Base-by-base conservation (phyloP, 805 yeast species). In the Lachancea cidri region DNA sequence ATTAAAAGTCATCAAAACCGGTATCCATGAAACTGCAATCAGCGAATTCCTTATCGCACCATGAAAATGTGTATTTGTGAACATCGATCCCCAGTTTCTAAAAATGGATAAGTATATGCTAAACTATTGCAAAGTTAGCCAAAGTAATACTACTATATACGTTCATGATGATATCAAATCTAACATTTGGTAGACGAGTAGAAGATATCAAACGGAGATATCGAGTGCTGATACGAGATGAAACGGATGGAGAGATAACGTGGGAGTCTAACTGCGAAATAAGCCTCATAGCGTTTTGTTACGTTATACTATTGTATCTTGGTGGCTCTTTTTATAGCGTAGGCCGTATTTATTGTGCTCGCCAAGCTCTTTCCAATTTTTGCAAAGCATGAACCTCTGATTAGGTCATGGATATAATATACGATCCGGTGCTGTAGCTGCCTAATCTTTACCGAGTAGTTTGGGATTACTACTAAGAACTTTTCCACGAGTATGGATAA, bases 391-490 rank as follows among this genome's bases (percentile, higher is more conserved):
- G 91, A 86, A 11, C 96, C 96, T 2, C 68, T 79, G 13, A 76
- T 87, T 29, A 68, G 73, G 46, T n/a, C 89, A 81, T 4, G 78
- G 88, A 57, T 86, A 85, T 58, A 67, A 86, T 33, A 84, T 88
- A 25, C 82, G 82, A 11, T 88, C 87, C 57, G 86, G 88, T 27
- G 94, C 94, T 0, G 95, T 87, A 14, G 95, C 94, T 0, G 65
- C 85, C 34, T 88, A 88, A 44, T 87, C 88, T 65, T 66, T 88
- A 33, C 79, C 86, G 24, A 81, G 88, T 36, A 96, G 96, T 0
- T 62, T 87, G 19, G 77, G 86, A 87, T 87, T 80, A 70, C 78
- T 35, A 77, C 93, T 1, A 70, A 65, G 31, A 76, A 76, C 20
- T 66, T 88, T 36, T 41, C 77, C 57, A 65, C 62, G n/a, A 86